Conservation (phyloP, 495 filamentous ascomycete genomes). For the Chaetomium cochliodes region DNA sequence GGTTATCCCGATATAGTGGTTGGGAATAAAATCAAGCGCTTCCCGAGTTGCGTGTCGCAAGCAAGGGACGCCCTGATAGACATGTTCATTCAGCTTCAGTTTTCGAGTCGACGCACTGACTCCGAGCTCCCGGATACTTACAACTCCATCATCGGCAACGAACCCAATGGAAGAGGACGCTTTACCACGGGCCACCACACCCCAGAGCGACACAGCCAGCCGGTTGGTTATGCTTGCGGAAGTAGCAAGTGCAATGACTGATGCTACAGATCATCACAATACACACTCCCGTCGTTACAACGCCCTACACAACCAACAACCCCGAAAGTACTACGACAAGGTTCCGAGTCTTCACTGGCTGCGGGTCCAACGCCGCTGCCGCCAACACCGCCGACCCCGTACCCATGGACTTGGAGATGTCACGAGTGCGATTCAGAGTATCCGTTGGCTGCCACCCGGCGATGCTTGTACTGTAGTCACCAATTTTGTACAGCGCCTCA, state of each 20-base stretch:
- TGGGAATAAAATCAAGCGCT: not conserved
- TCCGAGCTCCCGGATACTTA: not conserved
- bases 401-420: conserved; percentile 49
- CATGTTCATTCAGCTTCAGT: not conserved
- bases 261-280: not conserved
- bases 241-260: not conserved
- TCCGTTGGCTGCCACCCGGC: conserved; percentile 44
- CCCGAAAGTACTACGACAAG: not conserved
- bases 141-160: not conserved
- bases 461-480: conserved; percentile 48
- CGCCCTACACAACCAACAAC: not conserved
- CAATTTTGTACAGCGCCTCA: conserved; percentile 35
- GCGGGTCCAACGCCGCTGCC: not conserved
- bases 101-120: not conserved
- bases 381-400: not conserved
- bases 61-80: not conserved
- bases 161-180: not conserved
- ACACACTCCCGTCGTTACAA: not conserved
- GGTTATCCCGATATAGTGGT: too few species aligned
- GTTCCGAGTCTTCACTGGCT: not conserved
- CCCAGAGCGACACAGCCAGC: not conserved
- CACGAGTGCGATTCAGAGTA: conserved; percentile 42
- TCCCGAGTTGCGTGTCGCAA: not conserved
- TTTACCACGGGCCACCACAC: too few species aligned
- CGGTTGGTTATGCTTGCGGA: not conserved